Percentiles rank a stretch among this genome's conserved stretches.
Conservation (phyloP, 2,329 filamentous ascomycete species). For the Hypoxylon sp. region DNA sequence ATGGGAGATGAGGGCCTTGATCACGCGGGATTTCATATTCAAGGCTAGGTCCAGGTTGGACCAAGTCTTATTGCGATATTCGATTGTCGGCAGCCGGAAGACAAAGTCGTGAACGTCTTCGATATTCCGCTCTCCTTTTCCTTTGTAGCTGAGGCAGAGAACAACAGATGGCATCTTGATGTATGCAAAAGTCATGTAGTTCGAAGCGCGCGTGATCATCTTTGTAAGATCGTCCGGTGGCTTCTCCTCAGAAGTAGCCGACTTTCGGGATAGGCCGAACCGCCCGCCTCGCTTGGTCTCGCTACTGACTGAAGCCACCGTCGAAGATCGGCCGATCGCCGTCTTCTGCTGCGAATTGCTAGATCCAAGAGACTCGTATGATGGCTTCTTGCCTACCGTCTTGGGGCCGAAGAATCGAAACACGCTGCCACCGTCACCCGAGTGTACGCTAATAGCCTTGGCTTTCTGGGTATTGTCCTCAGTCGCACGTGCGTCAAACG, state of each 20-base stretch:
- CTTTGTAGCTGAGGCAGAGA: constrained; percentile 94
- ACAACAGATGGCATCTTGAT: constrained; percentile 96
- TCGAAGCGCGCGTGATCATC: constrained; percentile 95
- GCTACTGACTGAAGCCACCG: constrained; percentile 49
- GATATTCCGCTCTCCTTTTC: constrained; percentile 92
- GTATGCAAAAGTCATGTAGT: constrained; percentile 96
- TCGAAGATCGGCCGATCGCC: constrained; percentile 56
- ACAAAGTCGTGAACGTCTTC: constrained; percentile 98
- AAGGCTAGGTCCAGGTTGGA: constrained; percentile 94
- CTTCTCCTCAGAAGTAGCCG: constrained; percentile 62
- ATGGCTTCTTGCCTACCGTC: constrained; percentile 60
- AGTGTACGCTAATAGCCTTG: constrained; percentile 60
- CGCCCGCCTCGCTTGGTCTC: constrained; percentile 59
- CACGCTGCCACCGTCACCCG: constrained; percentile 54
- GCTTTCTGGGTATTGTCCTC: constrained; percentile 48
- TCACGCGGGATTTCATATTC: constrained; percentile 91
- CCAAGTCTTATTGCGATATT: constrained; percentile 99
- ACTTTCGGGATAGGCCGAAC: constrained; percentile 63
- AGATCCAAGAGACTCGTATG: constrained; percentile 63
- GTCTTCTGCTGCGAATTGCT: constrained; percentile 48
- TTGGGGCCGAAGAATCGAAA: constrained; percentile 63
- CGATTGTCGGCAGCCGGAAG: constrained; percentile 90
- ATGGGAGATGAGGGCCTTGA: constrained; percentile 92
- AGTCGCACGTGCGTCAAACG: constrained; percentile 56
- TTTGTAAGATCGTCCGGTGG: constrained; percentile 89